Conservation (phyloP, 23 red algal species). For the Chondrus crispus region DNA sequence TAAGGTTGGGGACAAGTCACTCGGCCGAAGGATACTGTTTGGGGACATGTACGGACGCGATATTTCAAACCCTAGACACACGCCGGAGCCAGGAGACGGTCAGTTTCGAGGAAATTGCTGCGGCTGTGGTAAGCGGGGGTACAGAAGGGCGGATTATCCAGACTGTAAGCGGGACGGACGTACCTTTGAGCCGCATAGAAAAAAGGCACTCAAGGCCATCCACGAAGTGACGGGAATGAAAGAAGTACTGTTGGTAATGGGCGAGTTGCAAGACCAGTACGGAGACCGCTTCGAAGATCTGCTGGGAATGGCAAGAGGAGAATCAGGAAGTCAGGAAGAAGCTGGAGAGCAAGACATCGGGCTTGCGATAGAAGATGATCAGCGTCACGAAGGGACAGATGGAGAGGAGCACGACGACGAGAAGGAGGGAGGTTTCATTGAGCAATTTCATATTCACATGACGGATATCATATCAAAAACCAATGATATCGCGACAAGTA, state of each 20-base stretch:
- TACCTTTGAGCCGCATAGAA: background rate
- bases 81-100: background rate
- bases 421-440: no score
- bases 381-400: no score
- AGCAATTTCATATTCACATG: no score
- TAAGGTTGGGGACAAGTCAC: background rate
- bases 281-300: background rate
- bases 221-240: background rate
- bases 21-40: background rate
- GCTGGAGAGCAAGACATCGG: no score
- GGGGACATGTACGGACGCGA: background rate
- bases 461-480: no score
- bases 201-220: background rate
- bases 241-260: background rate
- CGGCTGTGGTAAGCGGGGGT: background rate
- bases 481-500: no score
- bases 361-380: no score
- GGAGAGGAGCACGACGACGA: no score
- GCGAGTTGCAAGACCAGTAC: background rate
- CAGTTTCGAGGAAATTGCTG: background rate
- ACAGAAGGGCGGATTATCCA: background rate
- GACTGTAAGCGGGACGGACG: background rate
- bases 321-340: no score
- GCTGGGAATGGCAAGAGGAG: background rate
- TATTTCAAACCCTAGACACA: background rate